Evolutionary conservation across 768 basidiomycete species (phyloP), one percentile per base, ranked within the genome.

Genomic region (Rhodotorula diobovata): DNA sequence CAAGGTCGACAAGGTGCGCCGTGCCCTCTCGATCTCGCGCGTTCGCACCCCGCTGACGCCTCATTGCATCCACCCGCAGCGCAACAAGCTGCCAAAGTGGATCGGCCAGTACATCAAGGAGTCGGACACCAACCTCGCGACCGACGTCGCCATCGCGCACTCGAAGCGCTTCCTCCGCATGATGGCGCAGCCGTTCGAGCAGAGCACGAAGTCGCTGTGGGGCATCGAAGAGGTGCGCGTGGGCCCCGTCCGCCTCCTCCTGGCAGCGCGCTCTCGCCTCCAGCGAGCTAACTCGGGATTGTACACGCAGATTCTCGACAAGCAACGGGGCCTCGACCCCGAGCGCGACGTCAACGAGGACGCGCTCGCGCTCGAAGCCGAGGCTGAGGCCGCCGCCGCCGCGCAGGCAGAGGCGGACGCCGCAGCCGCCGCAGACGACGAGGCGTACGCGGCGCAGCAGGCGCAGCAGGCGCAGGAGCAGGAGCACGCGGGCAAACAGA

Each of bases 101-200:
- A 98, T 99, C 76, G 97, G 98, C 79, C 93, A 95, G 78, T 97
- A 96, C 80, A 98, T 99, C 78, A 96, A 93, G n/a, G 96, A 98
- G 80, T 90, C 93, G 0, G 91, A 93, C 30, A 90, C 96, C 18
- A 99, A 98, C 81, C 84, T 99, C 61, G 98, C 96, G 21, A 98
- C 94, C 16, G 96, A 99, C 80, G 67, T 75, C 48, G 74, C 74
- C 34, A 66, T 75, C 37, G 66, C 57, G 25, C 70, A 75, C 64
- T 92, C 93, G 66, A 96, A 98, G 81, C 83, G 92, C 41, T 99
- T 99, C 82, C 94, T 99, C 87, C 88, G 96, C 15, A 89, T 90
- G n/a, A 99, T 99, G 78, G 97, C 95, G 21, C 96, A 99, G 82
- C 95, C 94, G 77, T 90, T 90, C 57, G 93, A 93, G 73, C 94